A percentile compares a stretch with the other conserved stretches of the same genome.
Evolutionary conservation across 2,329 filamentous ascomycete genomes (phyloP).

Genomic region (Trichoderma polysporum): DNA sequence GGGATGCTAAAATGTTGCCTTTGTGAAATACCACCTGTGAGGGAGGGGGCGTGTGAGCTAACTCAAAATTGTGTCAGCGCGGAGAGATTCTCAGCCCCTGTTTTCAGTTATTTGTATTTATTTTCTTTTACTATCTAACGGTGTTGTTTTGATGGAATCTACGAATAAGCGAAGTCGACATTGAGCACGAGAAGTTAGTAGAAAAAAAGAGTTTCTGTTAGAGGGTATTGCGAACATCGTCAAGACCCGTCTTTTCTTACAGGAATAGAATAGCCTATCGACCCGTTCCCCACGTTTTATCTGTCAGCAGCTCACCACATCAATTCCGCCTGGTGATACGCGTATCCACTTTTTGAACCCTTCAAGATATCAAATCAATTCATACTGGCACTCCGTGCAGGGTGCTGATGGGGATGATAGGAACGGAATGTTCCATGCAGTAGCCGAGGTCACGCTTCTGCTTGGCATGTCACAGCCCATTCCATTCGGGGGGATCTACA

Average conservation of each 20-base stretch:
- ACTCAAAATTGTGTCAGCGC: background rate
- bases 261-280: background rate
- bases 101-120: background rate
- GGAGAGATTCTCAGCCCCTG: background rate
- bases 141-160: background rate
- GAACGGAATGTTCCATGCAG: no score
- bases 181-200: no score
- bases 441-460: background rate
- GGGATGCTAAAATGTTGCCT: background rate
- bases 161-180: background rate
- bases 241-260: background rate
- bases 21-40: no score
- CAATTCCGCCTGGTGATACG: background rate
- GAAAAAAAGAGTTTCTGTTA: background rate
- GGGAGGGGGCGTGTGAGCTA: background rate
- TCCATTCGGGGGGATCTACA: background rate
- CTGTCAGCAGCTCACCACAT: background rate
- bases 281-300: constrained; percentile 4
- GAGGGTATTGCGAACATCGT: background rate
- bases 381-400: background rate
- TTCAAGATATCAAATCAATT: no score
- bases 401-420: background rate
- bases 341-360: background rate
- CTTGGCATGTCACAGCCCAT: background rate
- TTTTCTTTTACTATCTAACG: background rate